Conservation (phyloP, 2,329 filamentous ascomycete genomes). For the Dactylellina haptotyla region DNA sequence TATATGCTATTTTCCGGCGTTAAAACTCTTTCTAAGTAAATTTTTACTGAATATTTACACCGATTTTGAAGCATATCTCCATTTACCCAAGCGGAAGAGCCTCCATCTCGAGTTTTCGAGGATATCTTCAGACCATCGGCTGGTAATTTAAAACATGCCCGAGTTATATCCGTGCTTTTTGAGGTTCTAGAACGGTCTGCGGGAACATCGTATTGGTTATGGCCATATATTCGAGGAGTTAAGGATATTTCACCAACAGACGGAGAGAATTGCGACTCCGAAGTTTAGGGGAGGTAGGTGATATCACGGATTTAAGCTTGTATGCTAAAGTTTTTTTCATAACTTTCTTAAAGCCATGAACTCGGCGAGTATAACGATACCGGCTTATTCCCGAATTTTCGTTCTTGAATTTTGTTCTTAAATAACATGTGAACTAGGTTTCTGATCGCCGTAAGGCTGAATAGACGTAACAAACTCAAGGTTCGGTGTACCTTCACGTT, state of each 20-base stretch:
- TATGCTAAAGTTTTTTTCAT: too few species aligned
- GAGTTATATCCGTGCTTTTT: neutral
- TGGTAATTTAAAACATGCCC: neutral
- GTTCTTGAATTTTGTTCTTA: neutral
- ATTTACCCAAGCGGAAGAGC: neutral
- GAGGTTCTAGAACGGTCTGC: neutral
- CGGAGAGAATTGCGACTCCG: neutral
- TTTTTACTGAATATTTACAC: neutral
- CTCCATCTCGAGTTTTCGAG: neutral
- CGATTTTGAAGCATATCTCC: neutral
- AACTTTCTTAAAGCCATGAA: neutral
- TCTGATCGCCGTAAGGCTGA: too few species aligned
- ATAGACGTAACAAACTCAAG: too few species aligned
- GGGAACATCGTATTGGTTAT: neutral
- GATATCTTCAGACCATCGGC: neutral
- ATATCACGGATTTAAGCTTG: too few species aligned
- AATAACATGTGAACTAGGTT: neutral
- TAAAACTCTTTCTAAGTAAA: neutral
- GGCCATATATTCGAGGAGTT: neutral
- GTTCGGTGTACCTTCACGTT: too few species aligned
- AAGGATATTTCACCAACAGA: neutral
- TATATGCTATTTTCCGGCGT: slow-evolving; percentile 5
- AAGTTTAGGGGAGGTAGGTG: too few species aligned
- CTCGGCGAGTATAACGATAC: neutral
- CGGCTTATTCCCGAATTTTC: neutral